Evolutionary conservation across 371 early-diverging fungal species (phyloP).

Genomic region (Mortierella sp.): DNA sequence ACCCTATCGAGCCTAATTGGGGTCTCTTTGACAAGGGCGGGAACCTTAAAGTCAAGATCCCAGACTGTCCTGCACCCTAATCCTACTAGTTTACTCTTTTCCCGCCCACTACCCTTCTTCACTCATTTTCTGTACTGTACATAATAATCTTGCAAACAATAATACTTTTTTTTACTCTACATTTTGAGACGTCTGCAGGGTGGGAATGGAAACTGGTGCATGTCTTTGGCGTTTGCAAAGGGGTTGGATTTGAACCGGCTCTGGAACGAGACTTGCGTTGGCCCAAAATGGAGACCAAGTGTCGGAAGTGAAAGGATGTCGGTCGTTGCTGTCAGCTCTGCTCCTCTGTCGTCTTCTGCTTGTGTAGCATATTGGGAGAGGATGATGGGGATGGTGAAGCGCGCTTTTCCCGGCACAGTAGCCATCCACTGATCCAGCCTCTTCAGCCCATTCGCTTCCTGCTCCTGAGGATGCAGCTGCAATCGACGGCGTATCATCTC

Average conservation of each 20-base stretch:
- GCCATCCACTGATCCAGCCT: constrained; percentile 21
- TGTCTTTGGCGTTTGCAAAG: not conserved
- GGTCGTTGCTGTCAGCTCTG: not conserved
- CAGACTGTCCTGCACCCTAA: constrained; percentile 31
- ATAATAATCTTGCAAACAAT: not conserved
- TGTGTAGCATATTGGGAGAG: not conserved
- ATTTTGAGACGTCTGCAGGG: not conserved
- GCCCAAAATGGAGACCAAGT: constrained; percentile 20
- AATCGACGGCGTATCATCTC: not conserved
- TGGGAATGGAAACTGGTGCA: not conserved
- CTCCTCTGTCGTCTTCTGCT: not conserved
- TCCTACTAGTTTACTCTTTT: not conserved
- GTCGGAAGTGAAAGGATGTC: constrained; percentile 33
- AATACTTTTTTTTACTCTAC: not conserved
- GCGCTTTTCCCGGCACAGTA: constrained; percentile 24
- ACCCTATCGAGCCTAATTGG: constrained; percentile 69
- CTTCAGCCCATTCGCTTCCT: not conserved
- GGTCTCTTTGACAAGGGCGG: constrained; percentile 64
- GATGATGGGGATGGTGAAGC: constrained; percentile 34
- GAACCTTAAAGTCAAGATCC: constrained; percentile 53
- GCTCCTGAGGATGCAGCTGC: not conserved
- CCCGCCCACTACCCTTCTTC: not conserved
- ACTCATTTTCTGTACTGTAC: not conserved
- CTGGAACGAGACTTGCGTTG: not conserved
- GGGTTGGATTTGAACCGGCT: constrained; percentile 36